Base-by-base conservation (phyloP, 1,139 yeast genomes). In the Yamadazyma atmosphaerica region DNA sequence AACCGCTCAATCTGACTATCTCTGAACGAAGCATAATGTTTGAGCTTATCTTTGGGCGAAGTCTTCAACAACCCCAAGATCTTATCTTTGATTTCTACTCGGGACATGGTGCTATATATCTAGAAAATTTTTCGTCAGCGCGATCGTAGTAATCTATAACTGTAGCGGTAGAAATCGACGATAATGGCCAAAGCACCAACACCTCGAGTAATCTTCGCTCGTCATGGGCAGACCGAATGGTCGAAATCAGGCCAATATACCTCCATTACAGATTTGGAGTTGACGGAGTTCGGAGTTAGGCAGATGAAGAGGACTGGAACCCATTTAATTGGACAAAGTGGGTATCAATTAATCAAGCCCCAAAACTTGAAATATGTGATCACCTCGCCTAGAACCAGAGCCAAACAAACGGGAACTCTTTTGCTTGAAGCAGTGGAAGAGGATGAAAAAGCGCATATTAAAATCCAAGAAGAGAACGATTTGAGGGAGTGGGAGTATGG, bases 401-500 rank as follows among this genome's bases (percentile, higher is more conserved):
- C 98, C 2, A 69, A 72, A 43, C 81, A 81, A 49, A 90, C 98
- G 0, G 77, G 79, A 36, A 74, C 83, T 15, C 62, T 83, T 42
- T 63, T 85, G 24, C 60, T 81, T 32, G 75, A 70, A 43, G 50
- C 61, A 13, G 58, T 86, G 38, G 68, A 75, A 33, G 77, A 69
- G n/a, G 73, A 68, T 31, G 63, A 70, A 29, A 67, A 64, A 45
- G 58, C 70, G 14, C 54, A 64, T 13, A 69, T 81, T 38, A 65
- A 70, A 2, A 54, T 76, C 29, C 61, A 65, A 33, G 77, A 77
- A 14, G 90, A 85, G 46, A 79, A 85, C 36, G 84, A 83, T 51
- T 63, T 88, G 36, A 74, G 94, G 47, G 98, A 90, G 64, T 90
- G 98, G 97, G 94, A 87, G 50, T 90, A 90, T 55, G 98, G 98